phyloP scores from a whole-genome alignment of 805 yeast genomes.

The Metschnikowia picachoensis region DNA sequence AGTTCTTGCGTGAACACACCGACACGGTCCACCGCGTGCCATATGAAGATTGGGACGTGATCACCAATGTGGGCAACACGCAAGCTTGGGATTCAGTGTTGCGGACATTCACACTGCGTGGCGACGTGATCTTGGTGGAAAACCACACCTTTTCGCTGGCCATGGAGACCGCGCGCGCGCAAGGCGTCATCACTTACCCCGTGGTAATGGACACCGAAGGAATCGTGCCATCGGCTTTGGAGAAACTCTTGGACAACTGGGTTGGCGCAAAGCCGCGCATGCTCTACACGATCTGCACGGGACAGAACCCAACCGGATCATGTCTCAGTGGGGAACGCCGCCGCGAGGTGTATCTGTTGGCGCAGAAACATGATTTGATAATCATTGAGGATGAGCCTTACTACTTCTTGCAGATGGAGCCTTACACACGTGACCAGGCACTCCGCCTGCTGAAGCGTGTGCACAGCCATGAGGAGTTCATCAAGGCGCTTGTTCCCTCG shows the following conservation, averaged over 20 bases:
- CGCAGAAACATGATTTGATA: constrained; percentile 80
- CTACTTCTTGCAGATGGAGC: constrained; percentile 91
- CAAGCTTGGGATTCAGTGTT: constrained; percentile 81
- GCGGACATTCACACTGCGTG: constrained; percentile 71
- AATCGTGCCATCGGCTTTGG: constrained; percentile 68
- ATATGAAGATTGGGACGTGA: constrained; percentile 62
- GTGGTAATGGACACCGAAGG: constrained; percentile 79
- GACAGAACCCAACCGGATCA: constrained; percentile 97
- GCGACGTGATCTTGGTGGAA: constrained; percentile 82
- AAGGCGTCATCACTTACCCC: constrained; percentile 65
- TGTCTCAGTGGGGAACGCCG: constrained; percentile 77
- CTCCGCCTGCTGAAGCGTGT: constrained; percentile 31
- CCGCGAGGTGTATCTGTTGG: constrained; percentile 65
- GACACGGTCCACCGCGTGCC: constrained; percentile 43
- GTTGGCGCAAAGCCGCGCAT: constrained; percentile 73
- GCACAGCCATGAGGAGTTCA: constrained; percentile 57
- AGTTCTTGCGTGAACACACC: constrained; percentile 76
- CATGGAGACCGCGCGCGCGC: constrained; percentile 73
- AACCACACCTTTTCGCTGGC: constrained; percentile 82
- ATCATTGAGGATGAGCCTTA: constrained; percentile 96
- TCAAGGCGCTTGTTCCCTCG: constrained; percentile 67
- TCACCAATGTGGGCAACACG: constrained; percentile 82
- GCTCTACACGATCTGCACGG: constrained; percentile 89
- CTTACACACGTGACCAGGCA: constrained; percentile 48
- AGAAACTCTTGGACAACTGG: constrained; percentile 64